phyloP scores from a whole-genome alignment of 257 asterid species.

The Solanum medicagineum region DNA sequence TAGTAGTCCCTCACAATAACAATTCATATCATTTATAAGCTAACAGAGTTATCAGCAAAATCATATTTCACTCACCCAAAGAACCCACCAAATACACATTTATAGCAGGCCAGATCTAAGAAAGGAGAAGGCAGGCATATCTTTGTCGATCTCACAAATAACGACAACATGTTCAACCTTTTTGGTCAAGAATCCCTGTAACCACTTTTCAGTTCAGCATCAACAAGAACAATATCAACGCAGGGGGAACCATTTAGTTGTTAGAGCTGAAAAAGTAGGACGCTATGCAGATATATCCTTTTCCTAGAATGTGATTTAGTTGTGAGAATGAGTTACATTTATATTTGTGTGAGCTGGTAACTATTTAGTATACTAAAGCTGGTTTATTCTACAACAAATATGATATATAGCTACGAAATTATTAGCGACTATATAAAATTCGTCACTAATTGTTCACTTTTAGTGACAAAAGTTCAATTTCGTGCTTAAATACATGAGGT shows the following conservation, averaged over 20 bases:
- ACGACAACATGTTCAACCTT: constrained; percentile 20
- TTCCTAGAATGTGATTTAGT: neutral
- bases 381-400: neutral
- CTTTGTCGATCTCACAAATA: too few relatives aligned
- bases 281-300: neutral
- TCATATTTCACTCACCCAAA: too few relatives aligned
- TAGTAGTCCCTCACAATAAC: neutral
- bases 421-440: too few relatives aligned
- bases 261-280: constrained; percentile 84
- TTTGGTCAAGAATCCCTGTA: constrained; percentile 43
- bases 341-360: neutral
- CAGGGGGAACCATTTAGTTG: constrained; percentile 53
- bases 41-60: too few relatives aligned
- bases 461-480: too few relatives aligned
- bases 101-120: too few relatives aligned
- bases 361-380: neutral
- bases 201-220: constrained; percentile 38
- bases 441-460: too few relatives aligned
- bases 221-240: constrained; percentile 25
- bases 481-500: too few relatives aligned
- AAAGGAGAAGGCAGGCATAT: too few relatives aligned
- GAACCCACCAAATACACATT: too few relatives aligned
- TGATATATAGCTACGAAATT: too few relatives aligned
- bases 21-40: neutral
- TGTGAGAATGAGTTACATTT: neutral